Base-by-base conservation (phyloP, 2,329 filamentous ascomycete species). In the Pseudomassariella vexata region DNA sequence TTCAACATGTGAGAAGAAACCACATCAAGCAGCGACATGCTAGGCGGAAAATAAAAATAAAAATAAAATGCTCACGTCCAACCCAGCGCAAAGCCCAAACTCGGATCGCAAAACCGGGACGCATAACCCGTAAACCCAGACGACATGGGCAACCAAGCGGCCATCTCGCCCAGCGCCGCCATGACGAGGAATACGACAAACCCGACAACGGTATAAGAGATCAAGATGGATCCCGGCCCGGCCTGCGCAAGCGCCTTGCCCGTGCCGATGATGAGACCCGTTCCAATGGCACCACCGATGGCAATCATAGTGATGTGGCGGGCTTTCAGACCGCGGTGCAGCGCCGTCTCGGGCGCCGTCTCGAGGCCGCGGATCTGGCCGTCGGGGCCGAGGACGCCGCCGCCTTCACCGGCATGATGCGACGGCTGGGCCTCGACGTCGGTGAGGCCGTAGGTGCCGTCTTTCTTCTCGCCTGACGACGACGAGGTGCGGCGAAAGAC, bases 111-210 rank as follows among this genome's bases (percentile, higher is more conserved):
- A 63, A 87, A 92, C 28, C 85, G 73, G 38, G 78, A 73, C 16
- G 85, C 84, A 51, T 89, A 92, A 48, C 83, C 83, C 39, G 84
- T 84, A 59, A 92, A 94, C 45, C 85, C 85, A 52, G 82, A 77
- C 34, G 77, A 74, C 48, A 88, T 68, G 30, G 85, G 85, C 20
- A 92, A 59, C 82, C 83, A 92, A 32, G 85, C 75, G 7, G 85
- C 83, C 83, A 92, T 92, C 58, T 90, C 85, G 41, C 85, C 85
- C 4, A 92, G 74, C 35, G 76, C 80, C 36, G 79, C 79, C 83
- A 92, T 88, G 45, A 92, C 85, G 24, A 87, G 63, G 57, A 79
- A 92, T 44, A 90, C 85, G 38, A 92, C 59, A 28, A 81, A 59
- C 43, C 82, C 82, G 43, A 85, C 72, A 40, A 82, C 55, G 22